A percentile compares a stretch with the other conserved stretches of the same genome.
Evolutionary conservation across 83 land plant species (phyloP).

Genomic region (Picea abies): DNA sequence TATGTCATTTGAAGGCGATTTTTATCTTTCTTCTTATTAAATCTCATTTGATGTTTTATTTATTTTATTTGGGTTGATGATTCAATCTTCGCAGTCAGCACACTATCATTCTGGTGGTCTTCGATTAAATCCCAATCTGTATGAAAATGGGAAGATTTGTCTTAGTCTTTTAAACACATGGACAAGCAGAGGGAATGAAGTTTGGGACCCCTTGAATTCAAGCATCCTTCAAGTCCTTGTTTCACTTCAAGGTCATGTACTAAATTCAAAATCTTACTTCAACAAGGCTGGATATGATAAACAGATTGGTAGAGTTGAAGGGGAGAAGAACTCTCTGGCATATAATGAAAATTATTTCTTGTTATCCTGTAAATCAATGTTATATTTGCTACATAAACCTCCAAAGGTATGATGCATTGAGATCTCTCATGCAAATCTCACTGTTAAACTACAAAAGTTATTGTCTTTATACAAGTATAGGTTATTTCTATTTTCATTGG

Average conservation of each 20-base stretch:
- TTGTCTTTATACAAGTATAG: background rate
- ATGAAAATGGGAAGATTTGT: constrained; percentile 94
- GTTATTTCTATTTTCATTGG: background rate
- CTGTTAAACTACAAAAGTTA: background rate
- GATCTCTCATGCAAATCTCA: background rate
- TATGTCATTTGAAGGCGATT: background rate
- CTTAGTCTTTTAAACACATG: constrained; percentile 96
- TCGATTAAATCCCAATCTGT: constrained; percentile 93
- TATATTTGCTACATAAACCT: constrained; percentile 78
- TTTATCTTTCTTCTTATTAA: background rate
- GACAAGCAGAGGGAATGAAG: constrained; percentile 82
- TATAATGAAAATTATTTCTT: constrained; percentile 93
- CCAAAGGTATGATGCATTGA: constrained; percentile 65
- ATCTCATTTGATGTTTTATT: background rate
- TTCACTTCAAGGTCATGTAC: constrained; percentile 93
- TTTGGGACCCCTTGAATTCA: constrained; percentile 89
- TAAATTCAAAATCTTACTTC: constrained; percentile 94
- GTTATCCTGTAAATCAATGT: constrained; percentile 80
- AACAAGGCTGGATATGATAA: constrained; percentile 95
- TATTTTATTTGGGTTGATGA: constrained; percentile 6
- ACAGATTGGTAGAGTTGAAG: constrained; percentile 79
- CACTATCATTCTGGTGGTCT: constrained; percentile 93
- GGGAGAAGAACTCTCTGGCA: constrained; percentile 86
- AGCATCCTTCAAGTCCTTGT: constrained; percentile 88
- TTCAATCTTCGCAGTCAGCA: constrained; percentile 56